Conservation (phyloP, 2,329 filamentous ascomycete species). For the Fusarium sublunatum region DNA sequence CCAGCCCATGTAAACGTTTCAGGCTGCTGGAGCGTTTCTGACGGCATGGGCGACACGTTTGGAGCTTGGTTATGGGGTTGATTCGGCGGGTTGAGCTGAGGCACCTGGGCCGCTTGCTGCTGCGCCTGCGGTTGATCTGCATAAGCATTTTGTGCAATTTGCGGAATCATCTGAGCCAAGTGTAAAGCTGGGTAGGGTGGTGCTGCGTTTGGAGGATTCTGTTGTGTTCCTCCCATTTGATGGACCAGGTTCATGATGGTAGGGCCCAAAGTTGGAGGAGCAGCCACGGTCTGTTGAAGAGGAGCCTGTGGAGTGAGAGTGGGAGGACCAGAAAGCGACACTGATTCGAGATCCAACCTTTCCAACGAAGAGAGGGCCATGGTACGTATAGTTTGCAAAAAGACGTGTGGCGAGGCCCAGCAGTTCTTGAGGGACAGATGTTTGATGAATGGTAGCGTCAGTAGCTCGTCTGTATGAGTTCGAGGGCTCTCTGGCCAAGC, state of each 20-base stretch:
- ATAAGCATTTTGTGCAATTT: conserved; percentile 3
- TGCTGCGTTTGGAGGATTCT: neutral
- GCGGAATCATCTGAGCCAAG: conserved; percentile 12
- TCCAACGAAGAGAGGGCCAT: conserved; percentile 62
- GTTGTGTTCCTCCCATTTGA: neutral
- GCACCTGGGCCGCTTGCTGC: neutral
- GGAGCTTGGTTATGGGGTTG: conserved; percentile 13
- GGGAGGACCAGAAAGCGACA: conserved; percentile 69
- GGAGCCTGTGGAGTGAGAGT: conserved; percentile 43
- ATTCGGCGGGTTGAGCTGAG: conserved; percentile 1
- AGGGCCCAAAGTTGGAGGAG: conserved; percentile 10
- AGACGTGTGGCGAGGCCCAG: conserved; percentile 71
- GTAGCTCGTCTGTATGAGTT: conserved; percentile 51
- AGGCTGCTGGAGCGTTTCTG: conserved; percentile 44
- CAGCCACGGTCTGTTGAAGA: conserved; percentile 34
- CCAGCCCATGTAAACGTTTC: conserved; percentile 55
- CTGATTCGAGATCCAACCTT: conserved; percentile 69
- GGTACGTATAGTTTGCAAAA: conserved; percentile 62
- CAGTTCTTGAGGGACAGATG: conserved; percentile 74
- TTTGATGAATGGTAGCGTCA: conserved; percentile 67
- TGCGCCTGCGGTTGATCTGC: conserved; percentile 2
- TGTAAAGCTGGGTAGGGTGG: neutral
- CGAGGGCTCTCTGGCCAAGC: conserved; percentile 46
- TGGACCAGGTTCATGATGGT: conserved; percentile 36
- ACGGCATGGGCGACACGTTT: conserved; percentile 7